Percentiles rank a stretch among this genome's conserved stretches.
phyloP scores from a whole-genome alignment of 331 rosid genomes.

The Quercus lobata region DNA sequence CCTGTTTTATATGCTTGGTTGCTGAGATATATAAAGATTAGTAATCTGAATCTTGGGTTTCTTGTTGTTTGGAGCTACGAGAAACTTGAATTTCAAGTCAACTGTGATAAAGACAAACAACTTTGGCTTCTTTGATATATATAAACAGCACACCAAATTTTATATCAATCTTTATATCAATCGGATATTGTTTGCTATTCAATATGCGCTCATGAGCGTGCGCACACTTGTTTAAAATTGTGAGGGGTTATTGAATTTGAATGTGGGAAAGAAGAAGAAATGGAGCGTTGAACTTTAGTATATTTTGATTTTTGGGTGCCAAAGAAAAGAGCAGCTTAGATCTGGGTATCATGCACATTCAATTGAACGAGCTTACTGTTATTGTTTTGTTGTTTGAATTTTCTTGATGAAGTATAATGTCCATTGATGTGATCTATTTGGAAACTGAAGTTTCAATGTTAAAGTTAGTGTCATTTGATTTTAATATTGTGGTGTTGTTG shows the following conservation, averaged over 20 bases:
- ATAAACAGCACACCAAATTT: too few species aligned
- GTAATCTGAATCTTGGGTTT: background rate
- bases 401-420: background rate
- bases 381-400: too few species aligned
- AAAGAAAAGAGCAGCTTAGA: background rate
- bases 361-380: background rate
- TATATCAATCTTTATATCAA: too few species aligned
- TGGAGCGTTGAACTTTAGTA: background rate
- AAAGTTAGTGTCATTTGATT: background rate
- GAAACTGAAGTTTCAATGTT: constrained; percentile 4
- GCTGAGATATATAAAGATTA: background rate
- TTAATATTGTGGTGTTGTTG: background rate
- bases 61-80: background rate
- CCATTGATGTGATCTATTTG: background rate
- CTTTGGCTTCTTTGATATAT: background rate
- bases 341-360: background rate
- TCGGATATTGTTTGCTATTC: too few species aligned
- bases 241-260: background rate
- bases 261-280: background rate
- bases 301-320: background rate
- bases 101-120: background rate
- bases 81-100: background rate
- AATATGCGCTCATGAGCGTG: too few species aligned
- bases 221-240: background rate
- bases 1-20: background rate